Evolutionary conservation across 768 basidiomycete species (phyloP), one percentile per base, ranked within the genome.

Genomic region (Mycena pura): DNA sequence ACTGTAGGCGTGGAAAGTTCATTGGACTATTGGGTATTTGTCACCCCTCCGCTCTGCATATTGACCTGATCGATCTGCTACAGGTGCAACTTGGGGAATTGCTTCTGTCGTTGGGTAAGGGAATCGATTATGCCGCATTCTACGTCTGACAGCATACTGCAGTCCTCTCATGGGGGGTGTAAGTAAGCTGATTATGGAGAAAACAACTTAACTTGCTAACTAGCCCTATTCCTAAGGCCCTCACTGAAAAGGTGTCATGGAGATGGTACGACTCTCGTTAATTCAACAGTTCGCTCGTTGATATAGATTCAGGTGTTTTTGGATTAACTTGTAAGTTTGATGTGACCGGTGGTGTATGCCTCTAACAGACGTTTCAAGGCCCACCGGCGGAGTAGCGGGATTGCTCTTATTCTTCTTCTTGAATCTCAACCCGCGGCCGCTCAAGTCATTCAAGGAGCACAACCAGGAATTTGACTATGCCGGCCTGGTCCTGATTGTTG

Each of bases 161-260:
- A 65, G 93, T 0, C 94, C 94, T 3, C 79, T 97, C 13, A 74
- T 95, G 14, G 93, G 93, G 57, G 93, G 93, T 58, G 90, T 90
- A 72, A 77, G 88, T 72, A 9, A 22, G 14, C 27, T 15, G 6
- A 14, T 3, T 31, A 9, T 6, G 0, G 8, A 56, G 34, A n/a
- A n/a, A n/a, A n/a, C n/a, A n/a, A n/a, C n/a, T n/a, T n/a, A n/a
- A n/a, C n/a, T n/a, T n/a, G n/a, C n/a, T n/a, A 36, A 62, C 56
- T 38, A 25, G 53, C 5, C 13, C 19, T 29, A 43, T 45, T 25
- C 64, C 17, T 45, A 89, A n/a, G 89, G 86, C 75, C 13, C 84
- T 93, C 58, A 85, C 91, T 0, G 86, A 92, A 68, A 87, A 90
- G 69, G 86, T 87, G 17, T 80, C 86, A 1, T 94, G 92, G 92